A percentile compares a stretch with the other conserved stretches of the same genome.
These are phyloP conservation scores for Rhododendron griersonianum DNA, from an alignment of 148 eudicot genomes.

Conservation along the genomic window DNA sequence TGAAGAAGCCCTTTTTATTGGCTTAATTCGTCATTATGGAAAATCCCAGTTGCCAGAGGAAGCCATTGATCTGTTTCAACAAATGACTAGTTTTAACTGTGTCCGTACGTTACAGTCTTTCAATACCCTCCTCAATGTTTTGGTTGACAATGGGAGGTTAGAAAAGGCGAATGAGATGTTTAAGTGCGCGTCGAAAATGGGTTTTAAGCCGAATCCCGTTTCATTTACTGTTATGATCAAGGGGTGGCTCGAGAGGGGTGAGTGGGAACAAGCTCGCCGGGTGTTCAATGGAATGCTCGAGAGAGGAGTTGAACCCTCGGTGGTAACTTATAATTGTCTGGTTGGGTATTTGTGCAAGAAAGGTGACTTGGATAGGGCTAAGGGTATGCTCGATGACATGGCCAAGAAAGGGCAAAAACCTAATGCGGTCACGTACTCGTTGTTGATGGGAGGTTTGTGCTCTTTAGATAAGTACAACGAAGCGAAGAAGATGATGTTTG, in stretches of 20 bases:
- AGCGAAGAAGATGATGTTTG: conserved; percentile 92
- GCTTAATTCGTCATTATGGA: conserved; percentile 67
- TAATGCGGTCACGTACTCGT: conserved; percentile 59
- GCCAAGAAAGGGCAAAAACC: conserved; percentile 45
- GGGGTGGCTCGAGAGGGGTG: conserved; percentile 56
- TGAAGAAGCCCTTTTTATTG: conserved; percentile 62
- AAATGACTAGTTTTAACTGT: conserved; percentile 60
- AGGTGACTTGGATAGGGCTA: conserved; percentile 59
- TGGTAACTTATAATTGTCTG: conserved; percentile 69
- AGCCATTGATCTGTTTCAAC: conserved; percentile 52
- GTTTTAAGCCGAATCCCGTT: conserved; percentile 62
- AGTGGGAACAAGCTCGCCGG: conserved; percentile 51
- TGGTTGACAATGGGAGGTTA: conserved; percentile 50
- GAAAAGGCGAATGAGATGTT: conserved; percentile 50
- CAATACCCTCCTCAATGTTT: conserved; percentile 68
- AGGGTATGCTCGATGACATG: conserved; percentile 59
- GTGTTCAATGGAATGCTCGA: conserved; percentile 95
- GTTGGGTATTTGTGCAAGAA: conserved; percentile 75
- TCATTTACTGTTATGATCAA: conserved; percentile 73
- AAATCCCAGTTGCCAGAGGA: conserved; percentile 43
- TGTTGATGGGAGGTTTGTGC: conserved; percentile 87
- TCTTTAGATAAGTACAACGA: conserved; percentile 51
- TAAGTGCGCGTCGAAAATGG: conserved; percentile 36
- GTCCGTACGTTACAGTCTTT: conserved; percentile 54
- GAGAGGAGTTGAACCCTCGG: conserved; percentile 60